These are phyloP conservation scores for Maudiozyma humilis DNA, from an alignment of 1,139 yeast species.

Conservation along the genomic window DNA sequence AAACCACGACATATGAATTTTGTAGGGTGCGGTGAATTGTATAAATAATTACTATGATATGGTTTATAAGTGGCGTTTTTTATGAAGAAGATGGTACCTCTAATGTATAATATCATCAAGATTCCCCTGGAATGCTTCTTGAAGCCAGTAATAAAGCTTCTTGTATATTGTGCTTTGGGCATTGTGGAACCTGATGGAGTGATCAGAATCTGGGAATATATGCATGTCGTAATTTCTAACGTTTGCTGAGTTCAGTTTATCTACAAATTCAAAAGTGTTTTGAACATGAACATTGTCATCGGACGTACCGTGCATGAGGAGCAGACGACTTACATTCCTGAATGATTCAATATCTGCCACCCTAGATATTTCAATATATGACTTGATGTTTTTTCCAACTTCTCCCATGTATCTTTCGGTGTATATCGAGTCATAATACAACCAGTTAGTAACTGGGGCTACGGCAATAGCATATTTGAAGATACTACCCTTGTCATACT, in stretches of 20 bases:
- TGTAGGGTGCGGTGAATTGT: too few species aligned
- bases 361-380: constrained; percentile 38
- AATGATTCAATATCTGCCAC: constrained; percentile 47
- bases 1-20: too few species aligned
- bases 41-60: too few species aligned
- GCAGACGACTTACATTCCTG: constrained; percentile 46
- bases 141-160: constrained; percentile 63
- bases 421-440: constrained; percentile 69
- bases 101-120: constrained; percentile 28
- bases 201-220: constrained; percentile 91
- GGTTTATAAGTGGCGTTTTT: too few species aligned
- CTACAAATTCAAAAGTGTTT: constrained; percentile 69
- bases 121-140: constrained; percentile 56
- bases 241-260: constrained; percentile 50
- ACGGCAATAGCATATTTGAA: constrained; percentile 80
- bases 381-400: constrained; percentile 49
- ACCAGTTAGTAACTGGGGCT: constrained; percentile 85
- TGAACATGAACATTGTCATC: constrained; percentile 96
- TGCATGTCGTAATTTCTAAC: constrained; percentile 84
- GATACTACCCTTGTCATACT: constrained; percentile 55
- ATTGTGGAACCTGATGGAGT: constrained; percentile 68
- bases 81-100: background rate
- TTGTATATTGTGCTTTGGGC: constrained; percentile 71
- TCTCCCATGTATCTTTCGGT: constrained; percentile 85
- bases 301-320: constrained; percentile 90